phyloP scores from a whole-genome alignment of 257 asterid species.

The Rehmannia glutinosa region DNA sequence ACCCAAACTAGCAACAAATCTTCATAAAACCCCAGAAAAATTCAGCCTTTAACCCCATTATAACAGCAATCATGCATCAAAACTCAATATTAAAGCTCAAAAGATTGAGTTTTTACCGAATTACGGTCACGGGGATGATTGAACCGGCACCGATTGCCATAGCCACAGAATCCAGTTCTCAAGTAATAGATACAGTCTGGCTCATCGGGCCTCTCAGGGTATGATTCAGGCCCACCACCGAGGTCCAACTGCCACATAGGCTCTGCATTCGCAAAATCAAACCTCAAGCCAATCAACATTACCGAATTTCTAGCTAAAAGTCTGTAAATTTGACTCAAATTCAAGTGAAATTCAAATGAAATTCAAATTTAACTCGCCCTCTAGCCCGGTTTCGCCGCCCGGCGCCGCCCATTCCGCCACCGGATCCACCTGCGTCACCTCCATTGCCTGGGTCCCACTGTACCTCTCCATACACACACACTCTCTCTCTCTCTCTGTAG shows the following conservation, averaged over 20 bases:
- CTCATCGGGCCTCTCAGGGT: constrained; percentile 84
- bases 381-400: constrained; percentile 63
- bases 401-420: constrained; percentile 57
- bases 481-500: constrained; percentile 4
- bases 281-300: constrained; percentile 33
- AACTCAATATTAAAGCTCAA: constrained; percentile 11
- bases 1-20: constrained; percentile 15
- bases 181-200: constrained; percentile 86
- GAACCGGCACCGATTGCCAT: constrained; percentile 87
- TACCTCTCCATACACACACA: constrained; percentile 49
- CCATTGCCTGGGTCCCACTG: constrained; percentile 48
- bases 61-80: constrained; percentile 20
- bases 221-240: constrained; percentile 67
- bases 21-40: constrained; percentile 12
- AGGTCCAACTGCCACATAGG: constrained; percentile 81
- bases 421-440: constrained; percentile 58
- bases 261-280: constrained; percentile 67
- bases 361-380: constrained; percentile 46
- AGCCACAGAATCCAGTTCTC: constrained; percentile 94
- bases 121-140: constrained; percentile 85
- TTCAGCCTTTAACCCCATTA: constrained; percentile 9
- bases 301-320: constrained; percentile 17
- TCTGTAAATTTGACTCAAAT: constrained; percentile 31
- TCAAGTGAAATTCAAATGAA: constrained; percentile 43
- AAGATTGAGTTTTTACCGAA: constrained; percentile 31